Evolutionary conservation across 108 stramenopile genomes (phyloP).

Genomic region (Cyclotella choctawhatcheeana): DNA sequence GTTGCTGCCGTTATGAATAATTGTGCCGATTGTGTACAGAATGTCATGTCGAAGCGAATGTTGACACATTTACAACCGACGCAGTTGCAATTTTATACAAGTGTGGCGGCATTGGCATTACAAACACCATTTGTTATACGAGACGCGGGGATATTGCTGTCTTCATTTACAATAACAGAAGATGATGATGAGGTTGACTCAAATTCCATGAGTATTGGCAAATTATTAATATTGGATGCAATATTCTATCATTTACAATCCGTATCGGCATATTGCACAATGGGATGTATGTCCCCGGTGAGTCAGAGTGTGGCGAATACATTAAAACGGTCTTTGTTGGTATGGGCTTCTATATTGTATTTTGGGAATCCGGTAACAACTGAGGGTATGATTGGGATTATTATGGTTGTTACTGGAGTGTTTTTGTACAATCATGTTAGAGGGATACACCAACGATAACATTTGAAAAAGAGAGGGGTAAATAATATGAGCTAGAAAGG

Average conservation of each 20-base stretch:
- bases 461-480: too few species aligned
- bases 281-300: too few species aligned
- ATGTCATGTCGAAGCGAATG: slow-evolving; percentile 55
- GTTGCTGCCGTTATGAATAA: slow-evolving; percentile 54
- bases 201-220: slow-evolving; percentile 16
- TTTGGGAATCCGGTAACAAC: too few species aligned
- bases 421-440: too few species aligned
- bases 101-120: slow-evolving; percentile 46
- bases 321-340: too few species aligned
- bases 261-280: slow-evolving; percentile 50
- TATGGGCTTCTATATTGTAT: too few species aligned
- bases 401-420: too few species aligned
- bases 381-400: too few species aligned
- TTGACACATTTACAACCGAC: slow-evolving; percentile 48
- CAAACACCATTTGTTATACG: slow-evolving; percentile 48
- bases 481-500: too few species aligned
- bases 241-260: slow-evolving; percentile 58
- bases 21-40: slow-evolving; percentile 59
- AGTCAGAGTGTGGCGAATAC: too few species aligned
- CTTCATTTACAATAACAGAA: neutral
- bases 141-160: slow-evolving; percentile 1
- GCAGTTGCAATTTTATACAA: slow-evolving; percentile 56
- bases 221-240: slow-evolving; percentile 45
- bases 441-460: too few species aligned
- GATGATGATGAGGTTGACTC: neutral